These are phyloP conservation scores for Termitomyces sp. DNA, from an alignment of 768 basidiomycete species.

Conservation along the genomic window DNA sequence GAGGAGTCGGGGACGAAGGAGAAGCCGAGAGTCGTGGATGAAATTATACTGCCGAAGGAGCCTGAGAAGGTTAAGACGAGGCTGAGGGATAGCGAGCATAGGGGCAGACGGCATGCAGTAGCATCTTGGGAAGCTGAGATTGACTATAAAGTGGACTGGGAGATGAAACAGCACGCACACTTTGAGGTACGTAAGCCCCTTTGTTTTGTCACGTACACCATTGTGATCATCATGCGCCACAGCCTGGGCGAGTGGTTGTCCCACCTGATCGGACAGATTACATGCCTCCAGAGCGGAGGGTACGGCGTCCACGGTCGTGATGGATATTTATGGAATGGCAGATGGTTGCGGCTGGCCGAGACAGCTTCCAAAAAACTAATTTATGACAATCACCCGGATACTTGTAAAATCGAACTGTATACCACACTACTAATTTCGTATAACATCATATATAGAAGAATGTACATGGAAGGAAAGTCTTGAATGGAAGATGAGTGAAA, in stretches of 20 bases:
- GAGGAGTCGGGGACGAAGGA: constrained; percentile 2
- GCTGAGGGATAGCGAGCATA: not conserved
- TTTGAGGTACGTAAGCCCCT: constrained; percentile 9
- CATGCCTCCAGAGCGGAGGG: constrained; percentile 3
- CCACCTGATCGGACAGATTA: constrained; percentile 5
- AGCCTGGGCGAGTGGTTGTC: constrained; percentile 1
- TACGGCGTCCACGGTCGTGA: not conserved
- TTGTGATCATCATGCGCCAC: constrained; percentile 13
- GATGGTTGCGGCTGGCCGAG: not conserved
- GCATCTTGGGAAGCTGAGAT: constrained; percentile 15
- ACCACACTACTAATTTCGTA: constrained; percentile 11
- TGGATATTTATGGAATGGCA: too few species aligned
- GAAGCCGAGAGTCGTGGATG: constrained; percentile 10
- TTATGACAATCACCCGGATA: not conserved
- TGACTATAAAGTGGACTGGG: constrained; percentile 10
- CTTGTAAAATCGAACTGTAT: constrained; percentile 6
- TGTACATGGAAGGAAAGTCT: not conserved
- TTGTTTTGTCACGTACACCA: not conserved
- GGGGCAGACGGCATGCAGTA: constrained; percentile 5
- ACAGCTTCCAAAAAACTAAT: not conserved
- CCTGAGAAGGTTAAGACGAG: constrained; percentile 5
- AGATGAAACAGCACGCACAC: constrained; percentile 9
- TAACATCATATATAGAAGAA: constrained; percentile 4
- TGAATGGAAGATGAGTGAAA: not conserved
- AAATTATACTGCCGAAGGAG: constrained; percentile 12